Percentiles rank a stretch among this genome's conserved stretches.
phyloP scores from a whole-genome alignment of 2,329 filamentous ascomycete genomes.

The Cyphellophora attinorum region DNA sequence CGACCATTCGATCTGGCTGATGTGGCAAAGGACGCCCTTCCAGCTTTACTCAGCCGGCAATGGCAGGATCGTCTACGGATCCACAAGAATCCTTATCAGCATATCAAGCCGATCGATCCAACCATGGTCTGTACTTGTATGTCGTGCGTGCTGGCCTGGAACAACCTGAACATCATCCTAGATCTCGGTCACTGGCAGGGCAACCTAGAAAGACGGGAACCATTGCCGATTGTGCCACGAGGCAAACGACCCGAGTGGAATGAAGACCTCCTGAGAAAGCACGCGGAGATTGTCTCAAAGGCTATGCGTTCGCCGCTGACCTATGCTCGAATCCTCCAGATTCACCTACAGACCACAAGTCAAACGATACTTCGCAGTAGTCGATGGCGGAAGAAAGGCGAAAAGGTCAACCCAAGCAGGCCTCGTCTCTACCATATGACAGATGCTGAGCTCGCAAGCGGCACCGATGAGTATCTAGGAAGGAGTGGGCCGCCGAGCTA shows the following conservation, averaged over 20 bases:
- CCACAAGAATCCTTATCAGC: slow-evolving; percentile 17
- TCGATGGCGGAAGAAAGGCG: slow-evolving; percentile 13
- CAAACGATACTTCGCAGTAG: slow-evolving; percentile 14
- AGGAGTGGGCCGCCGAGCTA: slow-evolving; percentile 16
- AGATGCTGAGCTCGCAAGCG: slow-evolving; percentile 11
- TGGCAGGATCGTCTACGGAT: slow-evolving; percentile 6
- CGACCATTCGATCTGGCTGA: slow-evolving; percentile 10
- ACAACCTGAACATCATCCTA: slow-evolving; percentile 17
- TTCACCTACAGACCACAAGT: slow-evolving; percentile 14
- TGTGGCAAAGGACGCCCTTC: slow-evolving; percentile 11
- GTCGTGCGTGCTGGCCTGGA: slow-evolving; percentile 18
- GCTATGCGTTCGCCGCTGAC: slow-evolving; percentile 13
- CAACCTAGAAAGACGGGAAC: slow-evolving; percentile 16
- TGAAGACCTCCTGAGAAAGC: slow-evolving; percentile 10
- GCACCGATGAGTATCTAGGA: slow-evolving; percentile 15
- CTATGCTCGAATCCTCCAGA: slow-evolving; percentile 15
- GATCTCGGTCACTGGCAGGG: slow-evolving; percentile 18
- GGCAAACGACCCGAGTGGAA: slow-evolving; percentile 17
- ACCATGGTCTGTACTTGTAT: slow-evolving; percentile 15
- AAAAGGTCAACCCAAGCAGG: slow-evolving; percentile 7
- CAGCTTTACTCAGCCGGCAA: slow-evolving; percentile 10
- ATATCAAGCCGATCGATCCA: slow-evolving; percentile 14
- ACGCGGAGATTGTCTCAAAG: slow-evolving; percentile 13
- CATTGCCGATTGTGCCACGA: slow-evolving; percentile 16
- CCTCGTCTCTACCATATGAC: slow-evolving; percentile 15